Base-by-base conservation (phyloP, 768 basidiomycete species). In the Mycena alexandri region DNA sequence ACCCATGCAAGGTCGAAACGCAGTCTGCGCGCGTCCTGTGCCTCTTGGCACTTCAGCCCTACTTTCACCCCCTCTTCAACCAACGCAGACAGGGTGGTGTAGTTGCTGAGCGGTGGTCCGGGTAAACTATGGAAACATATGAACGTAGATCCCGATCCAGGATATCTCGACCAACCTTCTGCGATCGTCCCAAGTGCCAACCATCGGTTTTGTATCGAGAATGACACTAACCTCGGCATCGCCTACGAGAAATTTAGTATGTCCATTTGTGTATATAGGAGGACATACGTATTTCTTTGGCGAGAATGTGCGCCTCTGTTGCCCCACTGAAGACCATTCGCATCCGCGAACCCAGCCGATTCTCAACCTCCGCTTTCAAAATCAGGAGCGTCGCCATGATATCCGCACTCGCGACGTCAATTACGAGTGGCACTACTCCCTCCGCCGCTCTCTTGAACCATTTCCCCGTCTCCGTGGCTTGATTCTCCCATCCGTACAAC, bases 1-100 rank as follows among this genome's bases (percentile, higher is more conserved):
- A 92, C 92, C 94, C 93, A 96, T 75, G 88, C 88, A 21, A 89
- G 80, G 70, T 95, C 93, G 72, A 94, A 91, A 12, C 92, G 86
- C 14, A 89, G 87, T 71, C 91, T 93, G 47, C 90, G 86, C 42
- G 92, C 92, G 65, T 86, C 83, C 90, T 90, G 94, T 34, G 88
- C 87, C 67, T 90, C 88, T 42, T 81, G 78, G 38, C 90, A 82
- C 19, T 90, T 92, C 55, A 95, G 74, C 21, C 87, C 93, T n/a
- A 94, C 90, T 21, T 89, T 89, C n/a, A 97, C 92, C n/a, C 89
- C 90, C 41, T 90, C 83, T 7, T 85, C 80, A 17, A 92, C 77
- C 43, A 98, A 83, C 22, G 82, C 86, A 5, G 87, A 84, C 43
- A 95, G 87, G 70, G 80, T 84, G 16, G 87, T 87, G 67, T 86